phyloP scores from a whole-genome alignment of 257 asterid genomes.

The Lycium ferocissimum region DNA sequence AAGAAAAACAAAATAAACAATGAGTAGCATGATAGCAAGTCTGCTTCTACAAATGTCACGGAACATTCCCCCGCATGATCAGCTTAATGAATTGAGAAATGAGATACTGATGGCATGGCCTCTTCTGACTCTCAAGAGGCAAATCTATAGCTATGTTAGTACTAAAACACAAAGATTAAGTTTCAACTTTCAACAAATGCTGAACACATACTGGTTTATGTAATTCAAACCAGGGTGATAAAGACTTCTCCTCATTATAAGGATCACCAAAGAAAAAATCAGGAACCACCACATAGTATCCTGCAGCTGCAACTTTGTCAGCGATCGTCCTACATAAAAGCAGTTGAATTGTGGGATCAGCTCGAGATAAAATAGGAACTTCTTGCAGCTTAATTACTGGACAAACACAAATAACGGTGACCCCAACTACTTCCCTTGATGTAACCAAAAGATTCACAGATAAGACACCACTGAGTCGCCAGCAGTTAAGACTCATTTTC shows the following conservation, averaged over 20 bases:
- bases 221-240: slow-evolving; percentile 42
- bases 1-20: slow-evolving; percentile 13
- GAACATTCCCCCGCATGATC: slow-evolving; percentile 24
- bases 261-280: slow-evolving; percentile 73
- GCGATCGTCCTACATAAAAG: slow-evolving; percentile 62
- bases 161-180: background rate
- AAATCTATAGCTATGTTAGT: background rate
- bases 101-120: background rate
- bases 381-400: background rate
- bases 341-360: background rate
- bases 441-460: background rate
- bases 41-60: background rate
- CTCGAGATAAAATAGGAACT: slow-evolving; percentile 13
- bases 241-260: slow-evolving; percentile 42
- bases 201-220: slow-evolving; percentile 31
- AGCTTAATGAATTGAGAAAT: slow-evolving; percentile 25
- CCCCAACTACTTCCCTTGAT: background rate
- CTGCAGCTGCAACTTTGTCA: slow-evolving; percentile 71
- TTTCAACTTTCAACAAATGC: slow-evolving; percentile 9
- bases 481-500: background rate
- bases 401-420: background rate
- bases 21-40: background rate
- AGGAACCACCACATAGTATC: slow-evolving; percentile 68
- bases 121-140: slow-evolving; percentile 11
- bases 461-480: background rate